Base-by-base conservation (phyloP, 345 rosid species). In the Limnanthes douglasii region DNA sequence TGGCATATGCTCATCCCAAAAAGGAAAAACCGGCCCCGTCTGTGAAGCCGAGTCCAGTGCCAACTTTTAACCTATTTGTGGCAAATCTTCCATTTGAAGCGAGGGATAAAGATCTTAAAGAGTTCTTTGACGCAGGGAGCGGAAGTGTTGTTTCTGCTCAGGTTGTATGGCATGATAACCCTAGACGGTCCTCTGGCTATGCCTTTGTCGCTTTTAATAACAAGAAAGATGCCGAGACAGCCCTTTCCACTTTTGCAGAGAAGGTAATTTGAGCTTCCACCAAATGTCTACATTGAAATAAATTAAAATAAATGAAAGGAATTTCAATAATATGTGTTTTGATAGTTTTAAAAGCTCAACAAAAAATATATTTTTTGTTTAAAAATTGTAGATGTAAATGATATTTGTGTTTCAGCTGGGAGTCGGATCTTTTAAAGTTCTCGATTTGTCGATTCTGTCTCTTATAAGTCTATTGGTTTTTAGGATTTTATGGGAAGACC, bases 151-250 rank as follows among this genome's bases (percentile, higher is more conserved):
- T 59, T 18, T 68, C 84, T 32, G 66, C 85, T 30, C 81, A 75
- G 53, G 53, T 79, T 39, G 47, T 79, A 56, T 79, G 61, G 51
- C 77, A 70, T 36, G 81, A 66, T n/a, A 75, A 73, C 46, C 79
- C 88, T 1, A 64, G 85, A 56, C 68, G 63, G 62, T 61, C 85
- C 12, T 60, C 93, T 31, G 93, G 95, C 5, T 76, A 79, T 39
- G 93, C 88, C 7, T 75, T 84, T 69, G 88, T 79, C 23, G 55
- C 86, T 28, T 79, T 84, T 66, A 73, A 73, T 59, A 55, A 70
- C 56, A 79, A 71, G 63, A 75, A 62, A 59, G 72, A 56, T 34
- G 95, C 88, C 4, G 88, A 84, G 8, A 61, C 51, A 8, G 88
- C 88, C 2, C 45, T 79, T 37, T 23, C 65, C 53, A 37, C 69